These are phyloP conservation scores for Trichosphaerium sp. DNA, from an alignment of 78 protist species.

Conservation along the genomic window DNA sequence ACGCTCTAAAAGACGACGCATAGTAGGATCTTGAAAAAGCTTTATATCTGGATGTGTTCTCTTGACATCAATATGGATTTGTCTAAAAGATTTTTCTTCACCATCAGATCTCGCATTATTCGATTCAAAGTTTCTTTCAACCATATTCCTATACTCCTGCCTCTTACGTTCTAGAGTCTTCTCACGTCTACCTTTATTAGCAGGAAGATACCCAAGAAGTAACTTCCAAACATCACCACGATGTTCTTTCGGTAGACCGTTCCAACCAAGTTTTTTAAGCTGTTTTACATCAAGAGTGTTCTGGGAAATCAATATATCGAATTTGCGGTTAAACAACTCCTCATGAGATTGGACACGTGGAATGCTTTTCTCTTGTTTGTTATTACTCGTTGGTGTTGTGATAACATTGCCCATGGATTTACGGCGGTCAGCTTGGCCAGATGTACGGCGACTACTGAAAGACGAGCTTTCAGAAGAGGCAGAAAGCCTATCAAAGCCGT, in stretches of 20 bases:
- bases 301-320: too few relatives aligned
- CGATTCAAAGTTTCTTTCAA: conserved; percentile 15
- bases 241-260: conserved; percentile 14
- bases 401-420: too few relatives aligned
- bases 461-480: too few relatives aligned
- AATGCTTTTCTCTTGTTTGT: too few relatives aligned
- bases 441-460: too few relatives aligned
- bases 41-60: conserved; percentile 61
- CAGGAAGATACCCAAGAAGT: conserved; percentile 45
- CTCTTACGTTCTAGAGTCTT: conserved; percentile 40
- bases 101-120: conserved; percentile 28
- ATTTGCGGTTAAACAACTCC: too few relatives aligned
- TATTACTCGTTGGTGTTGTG: too few relatives aligned
- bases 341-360: too few relatives aligned
- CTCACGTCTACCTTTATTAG: conserved; percentile 35
- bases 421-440: too few relatives aligned
- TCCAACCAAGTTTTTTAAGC: conserved; percentile 26
- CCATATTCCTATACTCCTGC: conserved; percentile 36
- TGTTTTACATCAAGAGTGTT: too few relatives aligned
- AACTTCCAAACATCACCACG: conserved; percentile 43
- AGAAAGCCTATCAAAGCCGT: too few relatives aligned
- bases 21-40: conserved; percentile 45
- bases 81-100: conserved; percentile 39
- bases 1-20: conserved; percentile 66
- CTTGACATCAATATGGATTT: conserved; percentile 68